Conservation (phyloP, 768 basidiomycete genomes). For the Daedaleopsis sinensis region DNA sequence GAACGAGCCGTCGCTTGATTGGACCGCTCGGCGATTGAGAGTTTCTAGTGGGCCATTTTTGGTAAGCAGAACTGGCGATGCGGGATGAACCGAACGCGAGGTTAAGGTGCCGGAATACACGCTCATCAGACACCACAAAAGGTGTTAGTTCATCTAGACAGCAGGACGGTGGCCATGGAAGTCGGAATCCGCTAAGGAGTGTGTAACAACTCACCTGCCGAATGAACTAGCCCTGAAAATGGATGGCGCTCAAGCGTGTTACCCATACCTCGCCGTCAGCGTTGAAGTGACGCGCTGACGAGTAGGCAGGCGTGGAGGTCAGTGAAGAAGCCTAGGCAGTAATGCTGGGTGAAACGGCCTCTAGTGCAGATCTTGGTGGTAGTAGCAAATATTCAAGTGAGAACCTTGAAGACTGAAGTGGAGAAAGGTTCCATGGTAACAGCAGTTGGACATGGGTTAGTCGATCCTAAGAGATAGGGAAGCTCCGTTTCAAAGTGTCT, state of each 20-base stretch:
- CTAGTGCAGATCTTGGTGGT: slow-evolving; percentile 88
- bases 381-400: slow-evolving; percentile 89
- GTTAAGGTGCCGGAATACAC: slow-evolving; percentile 84
- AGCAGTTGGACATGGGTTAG: slow-evolving; percentile 87
- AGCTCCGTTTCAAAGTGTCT: no score
- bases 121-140: slow-evolving; percentile 85
- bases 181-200: slow-evolving; percentile 86
- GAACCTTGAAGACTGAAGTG: slow-evolving; percentile 88
- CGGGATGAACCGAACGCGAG: slow-evolving; percentile 70
- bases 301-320: slow-evolving; percentile 81
- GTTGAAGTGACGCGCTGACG: slow-evolving; percentile 71
- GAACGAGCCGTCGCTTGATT: slow-evolving; percentile 53
- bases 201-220: slow-evolving; percentile 90
- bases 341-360: slow-evolving; percentile 74
- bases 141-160: slow-evolving; percentile 89
- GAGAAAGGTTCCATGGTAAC: slow-evolving; percentile 88
- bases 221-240: slow-evolving; percentile 92
- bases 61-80: slow-evolving; percentile 75
- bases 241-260: slow-evolving; percentile 87
- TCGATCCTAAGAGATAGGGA: no score
- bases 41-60: slow-evolving; percentile 76
- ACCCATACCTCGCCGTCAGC: slow-evolving; percentile 83
- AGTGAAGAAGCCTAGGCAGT: slow-evolving; percentile 79
- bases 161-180: slow-evolving; percentile 88
- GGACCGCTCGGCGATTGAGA: slow-evolving; percentile 59